Evolutionary conservation across 108 stramenopile genomes (phyloP), one percentile per base, ranked within the genome.

Genomic region (Nannochloropsis salina): DNA sequence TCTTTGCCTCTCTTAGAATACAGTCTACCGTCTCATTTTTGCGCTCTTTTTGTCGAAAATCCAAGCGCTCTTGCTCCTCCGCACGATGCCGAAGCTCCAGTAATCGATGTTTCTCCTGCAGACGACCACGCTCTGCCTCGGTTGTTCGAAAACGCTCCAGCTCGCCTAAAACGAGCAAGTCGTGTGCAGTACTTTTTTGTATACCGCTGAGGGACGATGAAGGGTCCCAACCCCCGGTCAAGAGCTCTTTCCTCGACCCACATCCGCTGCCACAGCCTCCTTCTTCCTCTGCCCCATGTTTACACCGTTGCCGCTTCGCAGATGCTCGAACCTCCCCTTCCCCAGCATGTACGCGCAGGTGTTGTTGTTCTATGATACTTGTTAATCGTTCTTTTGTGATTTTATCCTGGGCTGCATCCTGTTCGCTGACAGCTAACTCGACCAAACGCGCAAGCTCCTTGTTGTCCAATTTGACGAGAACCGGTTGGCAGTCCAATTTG

Each of bases 111-210:
- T 74, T n/a, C n/a, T 74, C 61, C 61, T 74, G 15, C n/a, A 4
- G 15, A 4, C 61, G 61, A 74, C n/a, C 61, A n/a, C 61, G 3
- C 61, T 74, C 20, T n/a, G 61, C 61, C 8, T 74, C 61, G 20
- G 8, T n/a, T n/a, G n/a, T 74, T 74, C 61, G 61, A n/a, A 74
- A 74, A 15, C 61, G 15, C 1, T 74, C 61, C 20, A 74, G 20
- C 61, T 74, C 61, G n/a, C 61, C n/a, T n/a, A 74, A 74, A n/a
- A 74, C 61, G 4, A 74, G 20, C 61, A n/a, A n/a, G 61, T 74
- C n/a, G 2, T 74, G 61, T n/a, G 61, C 61, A 15, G 31, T 31
- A 31, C 1, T 31, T 31, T 31, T 31, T 31, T 31, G 31, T 1
- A 31, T 31, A 31, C 31, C 31, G 31, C 31, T 31, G 31, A 31